Evolutionary conservation across 2,329 filamentous ascomycete genomes (phyloP), one percentile per base, ranked within the genome.

Genomic region (Akanthomyces muscarius): DNA sequence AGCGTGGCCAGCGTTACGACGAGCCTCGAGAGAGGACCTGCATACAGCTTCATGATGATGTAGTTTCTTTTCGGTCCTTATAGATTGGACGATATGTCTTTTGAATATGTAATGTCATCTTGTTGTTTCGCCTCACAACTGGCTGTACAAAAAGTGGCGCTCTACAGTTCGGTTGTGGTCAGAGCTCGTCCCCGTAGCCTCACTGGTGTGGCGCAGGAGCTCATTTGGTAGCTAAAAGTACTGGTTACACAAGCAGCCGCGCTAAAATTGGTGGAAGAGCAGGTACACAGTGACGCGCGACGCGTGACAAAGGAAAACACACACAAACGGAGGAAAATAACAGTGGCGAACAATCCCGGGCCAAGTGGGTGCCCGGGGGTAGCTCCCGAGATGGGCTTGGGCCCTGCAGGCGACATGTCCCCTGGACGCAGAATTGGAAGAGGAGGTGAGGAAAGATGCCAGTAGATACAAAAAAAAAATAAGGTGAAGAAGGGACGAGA

Each of bases 1-100:
- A 65, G 38, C 14, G 61, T 38, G 51, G 68, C n/a, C 44, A 73
- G 42, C 63, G 58, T 23, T 6, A 56, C 3, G 3, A 62, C 2
- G 14, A 50, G 8, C 10, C 28, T 5, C 14, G 42, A n/a, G 10
- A 28, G 10, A 10, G 21, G 18, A 18, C 11, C 18, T 55, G 5
- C 25, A 14, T 25, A 28, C 8, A 38, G 21, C 18, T 25, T 45
- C 41, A 55, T 61, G n/a, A 13, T 42, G 48, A 2, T 18, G 21
- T 18, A 11, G 11, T 33, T 5, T 30, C 8, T 21, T 10, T 14
- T 6, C 23, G 38, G 38, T 14, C 23, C 21, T 45, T 21, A 38
- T 25, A 5, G 33, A 41, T 28, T 16, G 21, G 10, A 28, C 5
- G 10, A 1, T 42, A 42, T 3, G 8, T 14, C n/a, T 38, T 52